These are phyloP conservation scores for Kodamaea ohmeri DNA, from an alignment of 1,139 yeast species.

Conservation along the genomic window DNA sequence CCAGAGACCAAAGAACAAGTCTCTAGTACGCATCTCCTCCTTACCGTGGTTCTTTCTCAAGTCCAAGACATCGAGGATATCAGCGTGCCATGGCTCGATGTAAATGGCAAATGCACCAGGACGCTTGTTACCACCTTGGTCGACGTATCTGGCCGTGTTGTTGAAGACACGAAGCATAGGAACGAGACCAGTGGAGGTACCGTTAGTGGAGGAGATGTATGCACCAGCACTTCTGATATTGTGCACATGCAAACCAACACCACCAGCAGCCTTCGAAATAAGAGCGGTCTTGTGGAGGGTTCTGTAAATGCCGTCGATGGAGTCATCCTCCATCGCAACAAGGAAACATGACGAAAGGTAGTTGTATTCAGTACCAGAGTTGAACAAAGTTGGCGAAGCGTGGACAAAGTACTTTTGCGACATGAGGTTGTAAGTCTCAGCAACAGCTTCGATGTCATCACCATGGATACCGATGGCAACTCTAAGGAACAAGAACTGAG, in stretches of 20 bases:
- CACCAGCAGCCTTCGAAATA: slow-evolving; percentile 89
- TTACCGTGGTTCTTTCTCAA: slow-evolving; percentile 88
- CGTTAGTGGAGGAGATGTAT: slow-evolving; percentile 85
- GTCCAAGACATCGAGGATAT: slow-evolving; percentile 77
- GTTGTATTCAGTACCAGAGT: slow-evolving; percentile 85
- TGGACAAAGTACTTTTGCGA: slow-evolving; percentile 81
- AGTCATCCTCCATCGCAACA: slow-evolving; percentile 85
- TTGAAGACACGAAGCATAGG: slow-evolving; percentile 90
- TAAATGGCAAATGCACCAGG: slow-evolving; percentile 92
- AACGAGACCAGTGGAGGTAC: slow-evolving; percentile 82
- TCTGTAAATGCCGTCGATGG: slow-evolving; percentile 86
- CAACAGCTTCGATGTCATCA: slow-evolving; percentile 61
- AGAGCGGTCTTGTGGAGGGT: slow-evolving; percentile 84
- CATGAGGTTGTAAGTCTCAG: slow-evolving; percentile 84
- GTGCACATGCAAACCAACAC: slow-evolving; percentile 82
- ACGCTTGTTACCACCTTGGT: slow-evolving; percentile 92
- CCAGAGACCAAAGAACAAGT: slow-evolving; percentile 89
- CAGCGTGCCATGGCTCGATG: slow-evolving; percentile 91
- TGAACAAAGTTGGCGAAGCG: slow-evolving; percentile 86
- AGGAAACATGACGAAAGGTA: slow-evolving; percentile 90
- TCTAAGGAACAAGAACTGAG: slow-evolving; percentile 87
- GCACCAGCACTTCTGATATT: slow-evolving; percentile 85
- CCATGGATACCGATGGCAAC: slow-evolving; percentile 90
- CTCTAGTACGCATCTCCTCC: slow-evolving; percentile 88
- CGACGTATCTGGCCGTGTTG: slow-evolving; percentile 90